Evolutionary conservation across 805 yeast species (phyloP), one percentile per base, ranked within the genome.

Genomic region (Metschnikowia arizonensis): DNA sequence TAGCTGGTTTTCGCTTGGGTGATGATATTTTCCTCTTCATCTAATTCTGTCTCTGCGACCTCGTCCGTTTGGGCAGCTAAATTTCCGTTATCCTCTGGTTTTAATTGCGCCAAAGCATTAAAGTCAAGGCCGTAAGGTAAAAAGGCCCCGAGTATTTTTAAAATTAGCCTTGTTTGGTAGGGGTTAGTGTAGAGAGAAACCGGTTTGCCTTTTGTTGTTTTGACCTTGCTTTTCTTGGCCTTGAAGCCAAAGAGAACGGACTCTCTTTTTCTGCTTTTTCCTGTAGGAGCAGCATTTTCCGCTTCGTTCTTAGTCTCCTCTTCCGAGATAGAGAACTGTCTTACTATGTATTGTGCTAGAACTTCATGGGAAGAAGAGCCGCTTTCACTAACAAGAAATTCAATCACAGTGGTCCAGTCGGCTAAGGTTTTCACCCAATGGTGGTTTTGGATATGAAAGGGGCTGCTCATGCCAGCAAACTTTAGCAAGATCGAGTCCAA

Each of bases 281-380:
- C 25, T 24, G 25, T 33, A 14, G n/a, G n/a, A n/a, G 38, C 18
- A 9, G 46, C 25, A 19, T 12, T 44, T 2, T 44, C 45, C 2
- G 46, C 33, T 4, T 31, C 50, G 8, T 33, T 23, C 7, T 40
- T 41, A 6, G 37, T 18, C 3, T 42, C 46, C 8, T 40, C 50
- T 14, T 39, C 42, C 2, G 49, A 38, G 3, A 48, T 26, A 9
- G 57, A 58, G 43, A 69, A 66, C 40, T 63, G 65, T 11, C 54
- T 42, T 33, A 63, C 59, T 4, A 69, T 53, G 47, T 62, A 69
- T 3, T 52, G 54, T 5, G 66, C 53, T 38, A 72, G 55, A 5
- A 65, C 62, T 42, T 71, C 75, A 48, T 70, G 71, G 25, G 65
- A 57, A 24, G 54, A 58, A 7, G 68, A 54, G 2, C 76, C 76